These are phyloP conservation scores for Pseudozyma thailandica DNA, from an alignment of 1,284 basidiomycete genomes.

Conservation along the genomic window DNA sequence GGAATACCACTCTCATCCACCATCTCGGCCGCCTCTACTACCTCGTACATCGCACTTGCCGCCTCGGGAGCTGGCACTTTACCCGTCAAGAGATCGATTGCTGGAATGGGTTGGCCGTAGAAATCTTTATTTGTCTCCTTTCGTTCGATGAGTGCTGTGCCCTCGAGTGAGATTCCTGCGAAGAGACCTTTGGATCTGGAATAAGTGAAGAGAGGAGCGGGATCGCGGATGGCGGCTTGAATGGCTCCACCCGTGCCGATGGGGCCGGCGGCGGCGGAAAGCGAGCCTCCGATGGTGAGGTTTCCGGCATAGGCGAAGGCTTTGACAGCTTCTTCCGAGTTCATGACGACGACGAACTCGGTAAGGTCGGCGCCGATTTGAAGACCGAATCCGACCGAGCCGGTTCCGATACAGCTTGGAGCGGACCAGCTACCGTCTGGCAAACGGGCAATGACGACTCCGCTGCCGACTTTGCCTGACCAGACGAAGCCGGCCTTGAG, in stretches of 20 bases:
- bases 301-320: slow-evolving; percentile 96
- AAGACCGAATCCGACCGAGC: slow-evolving; percentile 87
- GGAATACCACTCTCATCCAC: slow-evolving; percentile 77
- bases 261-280: slow-evolving; percentile 71
- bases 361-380: slow-evolving; percentile 78
- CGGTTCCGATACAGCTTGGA: slow-evolving; percentile 96
- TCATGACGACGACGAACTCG: slow-evolving; percentile 84
- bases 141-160: slow-evolving; percentile 91
- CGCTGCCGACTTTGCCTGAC: slow-evolving; percentile 93
- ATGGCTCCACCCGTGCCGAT: slow-evolving; percentile 94
- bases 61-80: slow-evolving; percentile 96
- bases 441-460: slow-evolving; percentile 90
- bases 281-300: slow-evolving; percentile 83
- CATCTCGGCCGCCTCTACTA: slow-evolving; percentile 80
- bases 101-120: slow-evolving; percentile 91
- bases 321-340: slow-evolving; percentile 92
- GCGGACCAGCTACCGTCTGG: slow-evolving; percentile 97
- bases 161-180: slow-evolving; percentile 92
- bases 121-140: slow-evolving; percentile 83
- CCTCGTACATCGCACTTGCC: slow-evolving; percentile 90
- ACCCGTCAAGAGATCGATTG: slow-evolving; percentile 87
- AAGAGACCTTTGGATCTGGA: slow-evolving; percentile 95
- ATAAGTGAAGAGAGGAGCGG: slow-evolving; percentile 97
- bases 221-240: slow-evolving; percentile 86
- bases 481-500: slow-evolving; percentile 87